Conservation (phyloP, 495 filamentous ascomycete genomes). For the Neurospora sp. region DNA sequence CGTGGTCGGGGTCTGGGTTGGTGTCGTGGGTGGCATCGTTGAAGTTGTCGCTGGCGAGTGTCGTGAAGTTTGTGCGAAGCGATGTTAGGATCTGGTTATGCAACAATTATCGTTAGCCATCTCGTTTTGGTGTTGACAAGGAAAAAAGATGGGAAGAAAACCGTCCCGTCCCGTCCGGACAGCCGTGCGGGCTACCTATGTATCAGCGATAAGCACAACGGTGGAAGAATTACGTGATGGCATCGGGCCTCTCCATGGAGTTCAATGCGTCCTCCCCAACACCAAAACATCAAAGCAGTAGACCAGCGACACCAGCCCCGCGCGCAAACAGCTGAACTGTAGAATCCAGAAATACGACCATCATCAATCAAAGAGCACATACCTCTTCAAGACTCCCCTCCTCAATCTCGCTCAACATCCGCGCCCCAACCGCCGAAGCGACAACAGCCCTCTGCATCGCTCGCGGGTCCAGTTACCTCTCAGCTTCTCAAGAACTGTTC, state of each 20-base stretch:
- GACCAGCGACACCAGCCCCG: neutral
- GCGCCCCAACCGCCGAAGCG: conserved; percentile 45
- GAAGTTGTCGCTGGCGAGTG: neutral
- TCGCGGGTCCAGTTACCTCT: neutral
- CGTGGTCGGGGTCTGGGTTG: neutral
- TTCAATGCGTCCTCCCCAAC: conserved; percentile 2
- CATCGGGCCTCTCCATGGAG: neutral
- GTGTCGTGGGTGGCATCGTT: neutral
- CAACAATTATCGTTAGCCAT: neutral
- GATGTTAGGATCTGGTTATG: conserved; percentile 28
- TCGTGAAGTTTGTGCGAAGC: conserved; percentile 35
- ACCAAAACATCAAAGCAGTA: neutral
- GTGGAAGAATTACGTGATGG: neutral
- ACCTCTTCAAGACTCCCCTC: conserved; percentile 31
- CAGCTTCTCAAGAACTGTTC: neutral
- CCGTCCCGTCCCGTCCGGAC: neutral
- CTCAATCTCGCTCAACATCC: conserved; percentile 43
- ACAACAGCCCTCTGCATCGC: conserved; percentile 12
- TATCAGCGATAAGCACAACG: neutral
- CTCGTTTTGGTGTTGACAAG: neutral
- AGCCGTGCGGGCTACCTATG: neutral
- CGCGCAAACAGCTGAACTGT: neutral
- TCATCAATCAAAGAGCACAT: conserved; percentile 13
- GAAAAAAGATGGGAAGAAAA: neutral
- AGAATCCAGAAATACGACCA: neutral